Base-by-base conservation (phyloP, 2,329 filamentous ascomycete genomes). In the Diplocarpon mali region DNA sequence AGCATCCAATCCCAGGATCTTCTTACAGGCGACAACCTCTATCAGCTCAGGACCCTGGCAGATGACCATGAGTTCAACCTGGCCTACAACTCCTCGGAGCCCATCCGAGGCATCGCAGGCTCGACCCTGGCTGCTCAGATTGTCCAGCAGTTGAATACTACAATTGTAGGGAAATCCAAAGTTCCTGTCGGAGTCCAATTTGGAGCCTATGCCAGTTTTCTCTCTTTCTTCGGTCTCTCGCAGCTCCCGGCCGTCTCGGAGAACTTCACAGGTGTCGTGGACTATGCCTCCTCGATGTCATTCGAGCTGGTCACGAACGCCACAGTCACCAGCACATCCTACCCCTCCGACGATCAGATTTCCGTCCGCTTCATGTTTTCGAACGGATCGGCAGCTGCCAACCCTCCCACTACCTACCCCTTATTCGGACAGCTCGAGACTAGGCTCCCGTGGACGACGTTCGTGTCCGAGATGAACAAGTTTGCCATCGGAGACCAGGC, bases 21-120 rank as follows among this genome's bases (percentile, higher is more conserved):
- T 37, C 72, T 89, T 49, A 81, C 78, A 38, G 55, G 67, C 31
- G 66, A 69, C 1, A 72, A 73, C 20, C 68, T 86, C 44, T 61
- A 67, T 55, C 76, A 83, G 60, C 74, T 92, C 45, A 72, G 75
- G 55, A 73, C 74, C n/a, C 76, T 92, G 28, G 88, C 89, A 54
- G 79, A 89, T 61, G 67, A 69, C 47, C 85, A 92, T 63, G 84
- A 95, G 64, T 94, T 76, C 70, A 82, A 80, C 58, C 77, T 92
- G 12, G 85, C 85, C 42, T 93, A 83, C 75, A 90, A 93, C 67
- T 65, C 68, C 52, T 83, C 78, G 65, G 85, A 89, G 57, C 67
- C 73, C 36, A 69, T 73, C 53, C 73, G 76, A 42, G 72, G 76
- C 54, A 70, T 81, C 52, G 68, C 71, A 2, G 77, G 75, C 50